Evolutionary conservation across 208 protist species (phyloP).

Genomic region (Leishmania guyanensis): DNA sequence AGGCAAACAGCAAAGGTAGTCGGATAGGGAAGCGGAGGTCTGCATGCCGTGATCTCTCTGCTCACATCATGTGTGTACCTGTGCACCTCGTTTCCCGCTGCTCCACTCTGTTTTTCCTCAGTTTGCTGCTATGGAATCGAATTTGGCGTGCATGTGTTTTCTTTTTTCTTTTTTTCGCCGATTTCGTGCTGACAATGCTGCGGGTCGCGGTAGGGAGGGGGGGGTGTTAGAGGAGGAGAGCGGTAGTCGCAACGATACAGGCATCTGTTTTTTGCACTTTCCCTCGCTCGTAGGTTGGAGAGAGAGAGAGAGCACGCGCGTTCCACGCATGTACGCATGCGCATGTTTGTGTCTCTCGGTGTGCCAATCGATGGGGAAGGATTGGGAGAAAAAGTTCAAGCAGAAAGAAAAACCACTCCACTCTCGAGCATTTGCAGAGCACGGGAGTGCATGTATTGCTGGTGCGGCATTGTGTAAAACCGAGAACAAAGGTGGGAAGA

Average conservation of each 20-base stretch:
- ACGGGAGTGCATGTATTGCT: not conserved
- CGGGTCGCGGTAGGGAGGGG: not conserved
- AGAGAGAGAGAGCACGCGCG: not conserved
- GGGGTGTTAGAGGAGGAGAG: not conserved
- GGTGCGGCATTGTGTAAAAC: not conserved
- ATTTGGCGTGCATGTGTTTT: not conserved
- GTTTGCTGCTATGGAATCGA: no score
- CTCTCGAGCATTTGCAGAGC: not conserved
- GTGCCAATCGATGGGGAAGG: not conserved
- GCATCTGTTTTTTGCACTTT: not conserved
- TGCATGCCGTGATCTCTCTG: not conserved
- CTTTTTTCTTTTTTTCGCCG: not conserved
- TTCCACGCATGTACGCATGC: not conserved
- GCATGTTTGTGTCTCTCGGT: not conserved
- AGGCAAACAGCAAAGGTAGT: not conserved
- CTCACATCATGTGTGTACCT: not conserved
- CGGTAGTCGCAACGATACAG: not conserved
- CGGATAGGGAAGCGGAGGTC: not conserved
- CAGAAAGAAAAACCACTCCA: not conserved
- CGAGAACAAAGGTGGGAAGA: not conserved
- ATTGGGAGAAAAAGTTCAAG: not conserved
- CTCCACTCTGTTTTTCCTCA: not conserved
- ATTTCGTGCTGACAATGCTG: constrained; percentile 1
- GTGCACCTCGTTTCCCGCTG: not conserved
- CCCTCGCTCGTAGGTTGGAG: not conserved